Conservation (phyloP, 768 basidiomycete genomes). For the Podaxis sp. region DNA sequence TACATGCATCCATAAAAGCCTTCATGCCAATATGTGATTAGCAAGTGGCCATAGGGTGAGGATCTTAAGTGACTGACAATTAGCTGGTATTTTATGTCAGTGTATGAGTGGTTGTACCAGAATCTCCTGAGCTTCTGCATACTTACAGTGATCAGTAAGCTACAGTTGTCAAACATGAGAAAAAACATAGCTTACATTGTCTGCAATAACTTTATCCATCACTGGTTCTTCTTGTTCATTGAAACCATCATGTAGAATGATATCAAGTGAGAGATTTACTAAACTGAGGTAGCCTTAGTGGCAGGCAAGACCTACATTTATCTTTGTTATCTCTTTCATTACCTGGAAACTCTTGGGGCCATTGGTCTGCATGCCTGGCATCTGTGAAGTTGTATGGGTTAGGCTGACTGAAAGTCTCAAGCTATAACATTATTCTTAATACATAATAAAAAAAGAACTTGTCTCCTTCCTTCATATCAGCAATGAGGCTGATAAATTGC, state of each 20-base stretch:
- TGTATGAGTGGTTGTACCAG: neutral
- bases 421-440: neutral
- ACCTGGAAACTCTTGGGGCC: neutral
- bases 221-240: neutral
- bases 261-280: neutral
- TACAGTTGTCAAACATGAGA: neutral
- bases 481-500: neutral
- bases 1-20: constrained; percentile 6
- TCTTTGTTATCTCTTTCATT: constrained; percentile 14
- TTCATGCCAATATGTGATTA: neutral
- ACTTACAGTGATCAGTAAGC: no score
- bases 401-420: neutral
- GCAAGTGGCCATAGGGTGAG: neutral
- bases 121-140: neutral
- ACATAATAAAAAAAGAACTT: neutral
- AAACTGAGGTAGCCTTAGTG: neutral
- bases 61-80: neutral
- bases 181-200: neutral
- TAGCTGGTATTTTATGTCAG: neutral
- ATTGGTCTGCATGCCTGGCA: constrained; percentile 14
- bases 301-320: constrained; percentile 9
- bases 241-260: constrained; percentile 13
- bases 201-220: neutral
- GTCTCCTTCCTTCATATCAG: neutral
- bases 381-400: neutral